These are phyloP conservation scores for Pleurotus salmoneostramineus DNA, from an alignment of 768 basidiomycete species.

Conservation along the genomic window DNA sequence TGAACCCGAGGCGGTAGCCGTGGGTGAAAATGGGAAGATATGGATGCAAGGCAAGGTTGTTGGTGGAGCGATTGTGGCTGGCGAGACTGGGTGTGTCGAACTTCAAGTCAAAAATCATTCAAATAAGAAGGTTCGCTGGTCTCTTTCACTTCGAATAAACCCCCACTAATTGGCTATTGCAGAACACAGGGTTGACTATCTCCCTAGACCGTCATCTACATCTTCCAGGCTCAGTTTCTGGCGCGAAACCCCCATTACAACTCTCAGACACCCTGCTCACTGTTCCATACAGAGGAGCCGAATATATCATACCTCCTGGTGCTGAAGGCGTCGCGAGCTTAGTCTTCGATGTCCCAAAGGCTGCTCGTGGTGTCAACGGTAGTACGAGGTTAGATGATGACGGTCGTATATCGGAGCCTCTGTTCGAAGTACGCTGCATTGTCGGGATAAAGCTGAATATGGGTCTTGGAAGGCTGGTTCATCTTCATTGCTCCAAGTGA, in stretches of 20 bases:
- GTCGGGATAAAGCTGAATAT: slow-evolving; percentile 64
- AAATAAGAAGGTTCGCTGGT: slow-evolving; percentile 57
- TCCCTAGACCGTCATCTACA: slow-evolving; percentile 58
- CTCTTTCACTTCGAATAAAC: slow-evolving; percentile 13
- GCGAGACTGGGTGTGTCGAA: slow-evolving; percentile 68
- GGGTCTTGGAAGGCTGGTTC: slow-evolving; percentile 63
- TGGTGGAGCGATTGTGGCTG: slow-evolving; percentile 60
- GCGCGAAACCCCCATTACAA: slow-evolving; percentile 47
- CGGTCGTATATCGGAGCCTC: slow-evolving; percentile 36
- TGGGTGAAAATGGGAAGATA: slow-evolving; percentile 78
- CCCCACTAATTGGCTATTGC: slow-evolving; percentile 6
- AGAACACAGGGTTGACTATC: slow-evolving; percentile 70
- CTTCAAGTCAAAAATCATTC: slow-evolving; percentile 83
- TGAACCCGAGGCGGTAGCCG: slow-evolving; percentile 55
- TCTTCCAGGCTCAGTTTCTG: slow-evolving; percentile 37
- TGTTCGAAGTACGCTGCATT: slow-evolving; percentile 69
- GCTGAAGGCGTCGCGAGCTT: slow-evolving; percentile 76
- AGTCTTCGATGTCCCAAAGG: slow-evolving; percentile 73
- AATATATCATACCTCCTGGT: slow-evolving; percentile 72
- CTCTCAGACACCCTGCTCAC: slow-evolving; percentile 66
- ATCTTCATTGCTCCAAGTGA: background rate
- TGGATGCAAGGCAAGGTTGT: slow-evolving; percentile 70
- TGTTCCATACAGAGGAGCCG: slow-evolving; percentile 69
- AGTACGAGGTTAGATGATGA: slow-evolving; percentile 57
- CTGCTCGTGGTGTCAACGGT: slow-evolving; percentile 61